Evolutionary conservation across 805 yeast species (phyloP).

Genomic region (Wickerhamiella dianesei): DNA sequence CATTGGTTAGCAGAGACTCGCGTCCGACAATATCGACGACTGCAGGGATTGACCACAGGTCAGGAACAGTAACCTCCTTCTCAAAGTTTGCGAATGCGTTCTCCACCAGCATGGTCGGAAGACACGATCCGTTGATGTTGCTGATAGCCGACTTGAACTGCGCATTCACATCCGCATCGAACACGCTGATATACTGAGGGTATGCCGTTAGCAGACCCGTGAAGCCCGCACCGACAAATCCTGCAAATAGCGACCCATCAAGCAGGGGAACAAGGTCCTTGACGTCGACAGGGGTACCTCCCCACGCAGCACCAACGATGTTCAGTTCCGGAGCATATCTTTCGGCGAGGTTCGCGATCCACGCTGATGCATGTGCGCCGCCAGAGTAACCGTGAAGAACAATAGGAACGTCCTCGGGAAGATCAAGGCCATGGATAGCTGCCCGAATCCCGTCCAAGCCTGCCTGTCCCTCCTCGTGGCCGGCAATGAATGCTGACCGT

Average conservation of each 20-base stretch:
- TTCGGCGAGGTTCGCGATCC: conserved; percentile 21
- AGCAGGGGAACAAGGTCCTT: conserved; percentile 7
- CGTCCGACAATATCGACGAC: no score
- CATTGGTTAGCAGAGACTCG: conserved; percentile 3
- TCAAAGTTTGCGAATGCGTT: neutral
- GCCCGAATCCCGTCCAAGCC: conserved; percentile 21
- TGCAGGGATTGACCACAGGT: neutral
- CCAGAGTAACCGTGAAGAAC: conserved; percentile 10
- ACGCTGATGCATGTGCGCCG: conserved; percentile 17
- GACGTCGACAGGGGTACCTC: conserved; percentile 12
- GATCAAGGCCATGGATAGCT: conserved; percentile 1
- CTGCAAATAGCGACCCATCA: conserved; percentile 13
- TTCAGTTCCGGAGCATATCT: conserved; percentile 21
- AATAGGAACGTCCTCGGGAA: neutral
- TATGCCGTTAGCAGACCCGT: conserved; percentile 18
- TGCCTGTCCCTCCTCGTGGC: conserved; percentile 19
- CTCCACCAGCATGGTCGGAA: neutral
- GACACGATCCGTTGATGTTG: neutral
- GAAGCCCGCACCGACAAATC: conserved; percentile 18
- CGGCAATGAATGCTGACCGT: conserved; percentile 20
- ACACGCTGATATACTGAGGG: conserved; percentile 9
- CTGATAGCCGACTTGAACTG: neutral
- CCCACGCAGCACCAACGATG: conserved; percentile 16
- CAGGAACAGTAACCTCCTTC: neutral
- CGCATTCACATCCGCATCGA: neutral